phyloP scores from a whole-genome alignment of 345 rosid genomes.

The Dovyalis caffra region DNA sequence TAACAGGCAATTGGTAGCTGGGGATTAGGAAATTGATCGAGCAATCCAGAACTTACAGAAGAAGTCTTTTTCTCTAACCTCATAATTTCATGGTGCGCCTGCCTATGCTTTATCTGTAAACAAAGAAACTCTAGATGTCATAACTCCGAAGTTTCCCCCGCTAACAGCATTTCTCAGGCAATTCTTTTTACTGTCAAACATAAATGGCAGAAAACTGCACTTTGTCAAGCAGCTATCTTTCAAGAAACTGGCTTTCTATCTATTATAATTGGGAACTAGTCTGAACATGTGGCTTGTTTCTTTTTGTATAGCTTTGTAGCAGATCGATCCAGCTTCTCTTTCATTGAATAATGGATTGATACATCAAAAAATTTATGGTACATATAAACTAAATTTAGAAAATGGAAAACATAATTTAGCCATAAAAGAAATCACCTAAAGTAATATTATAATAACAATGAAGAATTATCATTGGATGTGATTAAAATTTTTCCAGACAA shows the following conservation, averaged over 20 bases:
- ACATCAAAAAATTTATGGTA: not conserved
- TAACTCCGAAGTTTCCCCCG: not conserved
- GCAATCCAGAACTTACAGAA: not conserved
- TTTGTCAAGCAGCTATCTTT: not conserved
- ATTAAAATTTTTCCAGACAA: not conserved
- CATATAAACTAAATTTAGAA: not conserved
- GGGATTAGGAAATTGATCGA: not conserved
- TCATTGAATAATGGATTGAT: not conserved
- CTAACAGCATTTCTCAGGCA: not conserved
- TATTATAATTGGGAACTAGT: not conserved
- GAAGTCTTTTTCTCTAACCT: not conserved
- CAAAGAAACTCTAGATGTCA: not conserved
- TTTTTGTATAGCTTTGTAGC: not conserved
- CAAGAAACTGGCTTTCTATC: not conserved
- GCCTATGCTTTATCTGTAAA: too few relatives aligned
- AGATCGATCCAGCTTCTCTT: not conserved
- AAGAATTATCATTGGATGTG: slow-evolving; percentile 1
- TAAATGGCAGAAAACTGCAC: not conserved
- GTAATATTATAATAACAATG: not conserved
- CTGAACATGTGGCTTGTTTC: not conserved
- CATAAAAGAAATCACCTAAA: not conserved
- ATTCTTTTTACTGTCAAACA: not conserved
- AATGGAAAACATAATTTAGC: not conserved
- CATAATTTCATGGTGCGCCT: not conserved
- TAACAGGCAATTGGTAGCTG: not conserved